A percentile compares a stretch with the other conserved stretches of the same genome.
phyloP scores from a whole-genome alignment of 805 yeast genomes.

The Kazachstania martiniae region DNA sequence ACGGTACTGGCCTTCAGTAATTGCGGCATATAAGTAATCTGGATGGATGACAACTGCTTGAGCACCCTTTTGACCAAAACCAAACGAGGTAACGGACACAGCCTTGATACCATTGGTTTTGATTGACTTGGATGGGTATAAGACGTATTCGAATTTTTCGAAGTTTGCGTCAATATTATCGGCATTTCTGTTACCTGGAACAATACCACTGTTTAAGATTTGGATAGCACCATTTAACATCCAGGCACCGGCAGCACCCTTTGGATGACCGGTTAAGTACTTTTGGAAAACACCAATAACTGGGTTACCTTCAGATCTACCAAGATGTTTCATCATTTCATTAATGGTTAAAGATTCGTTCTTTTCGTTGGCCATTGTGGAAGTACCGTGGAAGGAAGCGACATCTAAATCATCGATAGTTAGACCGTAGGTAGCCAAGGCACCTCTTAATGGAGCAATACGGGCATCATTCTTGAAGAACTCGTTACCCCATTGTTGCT shows the following conservation, averaged over 20 bases:
- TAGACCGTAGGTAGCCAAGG: constrained; percentile 86
- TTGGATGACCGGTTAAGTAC: constrained; percentile 98
- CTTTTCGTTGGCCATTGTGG: constrained; percentile 97
- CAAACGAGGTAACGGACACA: constrained; percentile 91
- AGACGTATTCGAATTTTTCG: constrained; percentile 76
- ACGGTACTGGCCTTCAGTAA: constrained; percentile 62
- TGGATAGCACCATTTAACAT: constrained; percentile 98
- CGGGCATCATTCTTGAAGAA: constrained; percentile 86
- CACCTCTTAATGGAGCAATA: constrained; percentile 94
- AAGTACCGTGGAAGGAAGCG: constrained; percentile 98
- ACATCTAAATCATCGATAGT: constrained; percentile 92
- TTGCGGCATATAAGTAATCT: constrained; percentile 81
- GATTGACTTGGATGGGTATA: constrained; percentile 88
- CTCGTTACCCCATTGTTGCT: constrained; percentile 89
- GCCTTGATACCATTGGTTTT: constrained; percentile 98
- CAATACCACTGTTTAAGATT: constrained; percentile 81
- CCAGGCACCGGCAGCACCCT: constrained; percentile 99
- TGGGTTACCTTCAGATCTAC: constrained; percentile 96
- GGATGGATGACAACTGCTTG: constrained; percentile 88
- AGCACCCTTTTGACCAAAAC: constrained; percentile 99
- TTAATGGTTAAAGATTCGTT: constrained; percentile 90
- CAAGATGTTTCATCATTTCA: constrained; percentile 87
- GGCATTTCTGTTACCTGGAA: constrained; percentile 98
- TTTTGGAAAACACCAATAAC: constrained; percentile 98
- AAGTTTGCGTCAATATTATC: constrained; percentile 83